Evolutionary conservation across 257 asterid genomes (phyloP).

Genomic region (Nicotiana noctiflora): DNA sequence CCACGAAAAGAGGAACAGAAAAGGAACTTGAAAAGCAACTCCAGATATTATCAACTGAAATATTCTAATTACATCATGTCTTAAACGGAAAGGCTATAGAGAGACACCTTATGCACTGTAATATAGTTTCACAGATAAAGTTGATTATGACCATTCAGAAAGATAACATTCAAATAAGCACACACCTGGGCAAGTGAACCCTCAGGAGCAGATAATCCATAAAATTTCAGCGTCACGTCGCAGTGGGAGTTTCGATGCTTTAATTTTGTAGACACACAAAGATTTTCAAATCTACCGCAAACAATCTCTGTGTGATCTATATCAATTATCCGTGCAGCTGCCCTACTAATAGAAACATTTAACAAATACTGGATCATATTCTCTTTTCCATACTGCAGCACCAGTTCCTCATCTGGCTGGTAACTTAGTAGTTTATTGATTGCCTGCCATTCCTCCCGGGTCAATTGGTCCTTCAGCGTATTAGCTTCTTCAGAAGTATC

Average conservation of each 20-base stretch:
- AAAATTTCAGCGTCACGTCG: constrained; percentile 76
- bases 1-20: neutral
- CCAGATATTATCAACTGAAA: neutral
- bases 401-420: constrained; percentile 88
- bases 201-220: constrained; percentile 94
- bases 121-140: neutral
- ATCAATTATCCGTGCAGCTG: constrained; percentile 83
- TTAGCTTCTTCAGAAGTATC: constrained; percentile 51
- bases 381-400: constrained; percentile 58
- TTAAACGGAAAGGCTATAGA: neutral
- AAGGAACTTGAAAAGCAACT: neutral
- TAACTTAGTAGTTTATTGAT: constrained; percentile 83
- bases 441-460: constrained; percentile 98
- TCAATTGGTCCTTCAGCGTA: constrained; percentile 67
- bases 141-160: neutral
- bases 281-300: constrained; percentile 95
- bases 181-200: constrained; percentile 98
- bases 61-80: neutral
- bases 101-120: neutral
- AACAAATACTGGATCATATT: constrained; percentile 76
- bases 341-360: constrained; percentile 71
- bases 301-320: constrained; percentile 66
- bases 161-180: constrained; percentile 9
- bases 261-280: constrained; percentile 69
- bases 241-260: constrained; percentile 76